Evolutionary conservation across 345 rosid genomes (phyloP).

Genomic region (Pistacia atlantica): DNA sequence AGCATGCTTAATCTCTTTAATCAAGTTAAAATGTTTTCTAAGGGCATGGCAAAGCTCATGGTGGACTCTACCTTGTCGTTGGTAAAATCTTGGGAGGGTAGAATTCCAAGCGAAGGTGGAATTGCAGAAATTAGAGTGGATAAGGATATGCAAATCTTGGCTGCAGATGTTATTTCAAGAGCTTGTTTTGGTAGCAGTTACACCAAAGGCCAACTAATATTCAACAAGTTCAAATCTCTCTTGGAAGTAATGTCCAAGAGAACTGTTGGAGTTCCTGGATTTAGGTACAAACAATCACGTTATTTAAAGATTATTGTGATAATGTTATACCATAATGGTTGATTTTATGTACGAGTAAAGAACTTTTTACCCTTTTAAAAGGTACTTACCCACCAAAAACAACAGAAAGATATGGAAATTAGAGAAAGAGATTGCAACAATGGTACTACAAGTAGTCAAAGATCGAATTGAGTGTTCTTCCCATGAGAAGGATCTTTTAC

Average conservation of each 20-base stretch:
- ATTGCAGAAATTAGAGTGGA: constrained; percentile 28
- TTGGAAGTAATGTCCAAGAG: constrained; percentile 32
- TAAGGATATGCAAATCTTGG: constrained; percentile 38
- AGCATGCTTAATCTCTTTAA: too few species aligned
- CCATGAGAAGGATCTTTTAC: constrained; percentile 47
- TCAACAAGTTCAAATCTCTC: constrained; percentile 39
- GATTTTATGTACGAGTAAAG: not conserved
- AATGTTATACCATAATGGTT: too few species aligned
- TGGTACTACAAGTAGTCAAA: constrained; percentile 35
- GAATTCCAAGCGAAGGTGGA: constrained; percentile 19
- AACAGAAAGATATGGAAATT: constrained; percentile 47
- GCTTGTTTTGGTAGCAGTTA: constrained; percentile 59
- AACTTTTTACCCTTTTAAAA: constrained; percentile 11
- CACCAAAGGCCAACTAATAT: constrained; percentile 47
- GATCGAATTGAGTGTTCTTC: constrained; percentile 5
- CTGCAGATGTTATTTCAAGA: constrained; percentile 54
- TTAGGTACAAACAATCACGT: constrained; percentile 27
- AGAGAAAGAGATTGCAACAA: constrained; percentile 31
- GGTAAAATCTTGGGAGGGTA: constrained; percentile 40
- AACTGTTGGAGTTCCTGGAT: constrained; percentile 32
- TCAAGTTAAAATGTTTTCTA: too few species aligned
- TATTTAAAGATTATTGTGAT: too few species aligned
- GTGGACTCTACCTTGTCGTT: constrained; percentile 32
- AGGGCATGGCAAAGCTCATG: constrained; percentile 49
- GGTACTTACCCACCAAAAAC: constrained; percentile 34